These are phyloP conservation scores for Chlorophyllum brunneum DNA, from an alignment of 768 basidiomycete genomes.

Conservation along the genomic window DNA sequence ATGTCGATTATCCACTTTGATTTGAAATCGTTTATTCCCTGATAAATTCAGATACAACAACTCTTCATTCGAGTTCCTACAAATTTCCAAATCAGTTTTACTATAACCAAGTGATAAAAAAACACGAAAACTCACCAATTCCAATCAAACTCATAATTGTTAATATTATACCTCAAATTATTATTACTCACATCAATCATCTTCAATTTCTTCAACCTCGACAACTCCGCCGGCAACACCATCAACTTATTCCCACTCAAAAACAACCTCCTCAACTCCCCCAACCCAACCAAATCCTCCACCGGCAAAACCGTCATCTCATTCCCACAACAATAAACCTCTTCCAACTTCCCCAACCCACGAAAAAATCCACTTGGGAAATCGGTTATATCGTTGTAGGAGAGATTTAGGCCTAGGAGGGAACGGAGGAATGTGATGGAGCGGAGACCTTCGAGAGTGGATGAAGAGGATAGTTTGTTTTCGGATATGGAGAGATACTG, in stretches of 20 bases:
- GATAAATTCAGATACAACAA: constrained; percentile 94
- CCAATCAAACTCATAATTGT: constrained; percentile 99
- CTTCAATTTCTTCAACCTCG: constrained; percentile 72
- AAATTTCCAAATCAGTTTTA: not conserved
- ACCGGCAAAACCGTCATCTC: constrained; percentile 85
- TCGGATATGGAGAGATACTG: constrained; percentile 85
- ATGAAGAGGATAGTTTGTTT: constrained; percentile 58
- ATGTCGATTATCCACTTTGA: constrained; percentile 45
- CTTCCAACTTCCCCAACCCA: constrained; percentile 66
- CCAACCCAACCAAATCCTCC: constrained; percentile 78
- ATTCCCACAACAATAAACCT: constrained; percentile 95
- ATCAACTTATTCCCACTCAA: constrained; percentile 93
- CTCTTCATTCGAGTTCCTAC: constrained; percentile 94
- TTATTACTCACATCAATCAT: constrained; percentile 94
- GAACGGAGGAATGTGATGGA: constrained; percentile 21
- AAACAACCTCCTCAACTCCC: constrained; percentile 69
- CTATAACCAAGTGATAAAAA: not conserved
- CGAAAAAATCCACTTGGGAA: constrained; percentile 76
- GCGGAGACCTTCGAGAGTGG: constrained; percentile 64
- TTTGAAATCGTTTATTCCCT: constrained; percentile 94
- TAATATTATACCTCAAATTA: constrained; percentile 91
- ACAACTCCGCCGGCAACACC: constrained; percentile 87
- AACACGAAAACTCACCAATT: constrained; percentile 69
- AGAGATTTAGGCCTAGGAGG: constrained; percentile 81
- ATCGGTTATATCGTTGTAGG: constrained; percentile 93